phyloP scores from a whole-genome alignment of 306 rosid genomes.

The Dalbergia cochinchinensis region DNA sequence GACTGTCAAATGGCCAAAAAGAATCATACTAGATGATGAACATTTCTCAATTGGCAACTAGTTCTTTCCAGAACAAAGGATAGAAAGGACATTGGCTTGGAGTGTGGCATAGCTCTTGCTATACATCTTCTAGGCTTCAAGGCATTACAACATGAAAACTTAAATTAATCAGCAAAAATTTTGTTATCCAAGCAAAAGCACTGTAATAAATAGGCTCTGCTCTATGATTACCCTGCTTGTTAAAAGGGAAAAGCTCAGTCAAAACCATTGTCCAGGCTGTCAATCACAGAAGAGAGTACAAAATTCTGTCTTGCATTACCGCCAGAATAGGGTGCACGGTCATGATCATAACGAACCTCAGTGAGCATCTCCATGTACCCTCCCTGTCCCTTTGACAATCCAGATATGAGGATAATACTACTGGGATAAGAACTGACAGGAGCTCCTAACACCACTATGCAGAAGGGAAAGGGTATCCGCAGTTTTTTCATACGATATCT shows the following conservation, averaged over 20 bases:
- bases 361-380: constrained; percentile 29
- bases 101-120: constrained; percentile 27
- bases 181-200: constrained; percentile 32
- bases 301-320: constrained; percentile 9
- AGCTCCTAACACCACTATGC: constrained; percentile 27
- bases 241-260: neutral
- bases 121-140: constrained; percentile 18
- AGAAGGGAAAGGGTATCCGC: constrained; percentile 12
- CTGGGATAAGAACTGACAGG: constrained; percentile 24
- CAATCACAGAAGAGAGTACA: constrained; percentile 4
- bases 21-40: neutral
- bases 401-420: constrained; percentile 17
- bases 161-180: constrained; percentile 17
- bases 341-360: constrained; percentile 15
- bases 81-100: neutral
- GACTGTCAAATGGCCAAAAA: neutral
- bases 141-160: constrained; percentile 29
- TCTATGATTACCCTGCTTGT: constrained; percentile 23
- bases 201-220: constrained; percentile 13
- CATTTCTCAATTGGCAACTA: constrained; percentile 16
- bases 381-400: constrained; percentile 27
- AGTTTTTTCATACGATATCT: constrained; percentile 31
- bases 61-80: constrained; percentile 12
- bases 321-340: constrained; percentile 3
- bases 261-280: constrained; percentile 25